Evolutionary conservation across 352 stramenopile species (phyloP).

Genomic region (Phytopythium chamaehyphon): DNA sequence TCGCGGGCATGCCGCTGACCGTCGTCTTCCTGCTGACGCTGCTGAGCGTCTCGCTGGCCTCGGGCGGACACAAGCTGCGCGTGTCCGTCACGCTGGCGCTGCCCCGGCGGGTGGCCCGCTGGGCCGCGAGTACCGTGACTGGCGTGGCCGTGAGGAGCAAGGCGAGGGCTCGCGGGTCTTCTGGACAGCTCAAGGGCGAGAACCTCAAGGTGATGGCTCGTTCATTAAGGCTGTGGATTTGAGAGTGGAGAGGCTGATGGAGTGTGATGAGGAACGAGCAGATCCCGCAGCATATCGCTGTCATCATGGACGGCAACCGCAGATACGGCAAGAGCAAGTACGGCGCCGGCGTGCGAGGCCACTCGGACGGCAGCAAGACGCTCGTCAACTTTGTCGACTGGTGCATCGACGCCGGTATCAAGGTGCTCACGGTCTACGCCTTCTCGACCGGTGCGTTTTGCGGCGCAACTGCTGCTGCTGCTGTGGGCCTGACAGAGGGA

Average conservation of each 20-base stretch:
- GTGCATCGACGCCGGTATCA: constrained; percentile 91
- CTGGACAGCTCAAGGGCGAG: constrained; percentile 8
- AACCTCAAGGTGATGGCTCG: constrained; percentile 22
- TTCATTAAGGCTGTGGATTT: too few species aligned
- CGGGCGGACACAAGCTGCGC: constrained; percentile 38
- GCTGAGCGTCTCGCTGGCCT: constrained; percentile 68
- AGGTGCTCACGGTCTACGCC: constrained; percentile 93
- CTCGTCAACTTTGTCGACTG: constrained; percentile 95
- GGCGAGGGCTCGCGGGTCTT: constrained; percentile 1
- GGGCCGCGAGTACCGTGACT: constrained; percentile 9
- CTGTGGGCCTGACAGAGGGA: too few species aligned
- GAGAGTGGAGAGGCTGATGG: too few species aligned
- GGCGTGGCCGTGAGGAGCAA: constrained; percentile 11
- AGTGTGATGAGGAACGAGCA: too few species aligned
- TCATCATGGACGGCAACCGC: constrained; percentile 97
- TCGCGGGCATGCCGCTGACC: constrained; percentile 72
- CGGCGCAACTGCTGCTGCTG: constrained; percentile 2
- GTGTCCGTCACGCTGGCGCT: constrained; percentile 13
- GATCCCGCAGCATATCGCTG: constrained; percentile 88
- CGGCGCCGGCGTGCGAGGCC: constrained; percentile 75
- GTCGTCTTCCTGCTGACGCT: constrained; percentile 70
- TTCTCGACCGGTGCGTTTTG: constrained; percentile 87
- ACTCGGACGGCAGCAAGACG: constrained; percentile 94
- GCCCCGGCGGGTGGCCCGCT: constrained; percentile 10
- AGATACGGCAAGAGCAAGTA: constrained; percentile 90